Base-by-base conservation (phyloP, 2,329 filamentous ascomycete genomes). In the Aspergillus quadrilineatus region DNA sequence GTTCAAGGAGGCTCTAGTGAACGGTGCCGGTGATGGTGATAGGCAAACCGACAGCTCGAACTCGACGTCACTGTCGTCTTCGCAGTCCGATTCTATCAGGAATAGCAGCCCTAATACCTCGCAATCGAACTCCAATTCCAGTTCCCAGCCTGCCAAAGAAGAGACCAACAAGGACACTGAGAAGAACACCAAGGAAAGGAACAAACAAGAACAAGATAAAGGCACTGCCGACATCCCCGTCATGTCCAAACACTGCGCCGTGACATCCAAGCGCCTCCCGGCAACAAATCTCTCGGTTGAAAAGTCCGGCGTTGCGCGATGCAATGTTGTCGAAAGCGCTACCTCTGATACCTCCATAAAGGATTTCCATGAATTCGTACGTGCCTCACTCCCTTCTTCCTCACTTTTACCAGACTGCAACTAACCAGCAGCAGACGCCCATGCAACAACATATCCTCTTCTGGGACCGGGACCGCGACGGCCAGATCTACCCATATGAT, bases 391-490 rank as follows among this genome's bases (percentile, higher is more conserved):
- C 45, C 22, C 30, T 9, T 15, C 12, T 26, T 17, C 6, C 26
- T 9, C 14, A 9, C 28, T 9, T 9, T 3, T 14, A 42, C 15
- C 28, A 41, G 2, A 12, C 30, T 8, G 28, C 22, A 17, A 49
- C 28, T 7, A 26, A 48, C 12, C 6, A n/a, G 36, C 36, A n/a
- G 6, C n/a, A 64, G 60, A 72, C 70, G 3, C 69, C 72, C 4
- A 61, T 79, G 0, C 76, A 78, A 50, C 73, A 74, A 42, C 77
- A 79, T 48, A 58, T 73, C 37, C 63, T 71, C 4, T 79, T 78
- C 66, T 79, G 74, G 68, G 76, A 79, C 56, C 66, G 65, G 43
- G 74, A 79, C 59, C 51, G 58, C 4, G 76, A 79, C 55, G 75
- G 75, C 17, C 59, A 71, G 14, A 76, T 79, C 56, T 74, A 65